These are phyloP conservation scores for Pichia sp. DNA, from an alignment of 1,139 yeast species.

Conservation along the genomic window DNA sequence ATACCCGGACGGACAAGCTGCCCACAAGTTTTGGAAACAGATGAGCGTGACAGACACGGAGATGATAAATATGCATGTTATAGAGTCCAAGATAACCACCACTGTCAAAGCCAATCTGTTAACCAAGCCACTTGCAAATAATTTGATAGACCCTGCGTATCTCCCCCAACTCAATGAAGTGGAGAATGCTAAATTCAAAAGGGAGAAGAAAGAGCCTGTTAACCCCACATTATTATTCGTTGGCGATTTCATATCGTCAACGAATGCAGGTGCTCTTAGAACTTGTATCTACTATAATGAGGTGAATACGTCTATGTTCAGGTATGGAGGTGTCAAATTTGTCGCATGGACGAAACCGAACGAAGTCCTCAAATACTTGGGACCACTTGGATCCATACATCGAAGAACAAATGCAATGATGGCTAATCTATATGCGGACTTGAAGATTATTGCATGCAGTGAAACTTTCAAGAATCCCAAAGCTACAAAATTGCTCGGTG, in stretches of 20 bases:
- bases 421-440: constrained; percentile 21
- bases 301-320: constrained; percentile 22
- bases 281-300: constrained; percentile 25
- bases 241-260: constrained; percentile 51
- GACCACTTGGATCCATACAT: constrained; percentile 21
- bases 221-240: constrained; percentile 58
- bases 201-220: constrained; percentile 22
- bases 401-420: constrained; percentile 24
- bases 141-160: constrained; percentile 17
- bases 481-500: constrained; percentile 7
- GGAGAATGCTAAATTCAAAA: constrained; percentile 3
- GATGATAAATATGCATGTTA: constrained; percentile 15
- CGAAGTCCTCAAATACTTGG: constrained; percentile 22
- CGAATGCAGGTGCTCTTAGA: constrained; percentile 56
- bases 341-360: constrained; percentile 24
- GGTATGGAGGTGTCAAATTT: constrained; percentile 22
- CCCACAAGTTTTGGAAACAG: constrained; percentile 32
- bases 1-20: constrained; percentile 39
- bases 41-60: constrained; percentile 27
- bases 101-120: constrained; percentile 14
- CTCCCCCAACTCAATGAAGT: constrained; percentile 19
- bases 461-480: constrained; percentile 12
- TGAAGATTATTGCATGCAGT: constrained; percentile 22
- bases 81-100: constrained; percentile 5
- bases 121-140: constrained; percentile 17